phyloP scores from a whole-genome alignment of 2,329 filamentous ascomycete species.

The Trichoderma simmonsii region DNA sequence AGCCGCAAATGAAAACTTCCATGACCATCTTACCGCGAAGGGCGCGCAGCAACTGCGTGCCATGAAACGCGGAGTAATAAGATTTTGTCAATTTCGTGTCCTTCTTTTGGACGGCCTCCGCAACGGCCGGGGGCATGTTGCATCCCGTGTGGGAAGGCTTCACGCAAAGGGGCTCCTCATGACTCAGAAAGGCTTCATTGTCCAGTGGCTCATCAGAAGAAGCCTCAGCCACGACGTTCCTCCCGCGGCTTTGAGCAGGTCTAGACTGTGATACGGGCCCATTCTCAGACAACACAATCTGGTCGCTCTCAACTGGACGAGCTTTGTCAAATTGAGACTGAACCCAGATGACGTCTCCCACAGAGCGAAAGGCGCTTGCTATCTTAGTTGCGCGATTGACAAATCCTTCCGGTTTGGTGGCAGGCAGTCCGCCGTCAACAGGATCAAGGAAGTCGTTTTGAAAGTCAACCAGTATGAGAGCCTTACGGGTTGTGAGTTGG shows the following conservation, averaged over 20 bases:
- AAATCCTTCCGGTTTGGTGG: slow-evolving; percentile 62
- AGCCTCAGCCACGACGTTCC: not conserved
- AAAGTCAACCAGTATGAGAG: slow-evolving; percentile 78
- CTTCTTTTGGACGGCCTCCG: slow-evolving; percentile 42
- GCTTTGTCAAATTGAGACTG: slow-evolving; percentile 68
- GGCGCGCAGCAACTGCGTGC: slow-evolving; percentile 68
- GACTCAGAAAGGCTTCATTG: slow-evolving; percentile 47
- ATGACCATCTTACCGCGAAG: slow-evolving; percentile 84
- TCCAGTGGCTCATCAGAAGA: slow-evolving; percentile 23
- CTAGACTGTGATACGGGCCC: slow-evolving; percentile 20
- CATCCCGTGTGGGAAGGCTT: slow-evolving; percentile 43
- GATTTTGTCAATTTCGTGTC: slow-evolving; percentile 63
- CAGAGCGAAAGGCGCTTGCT: slow-evolving; percentile 68
- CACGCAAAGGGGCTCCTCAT: slow-evolving; percentile 42
- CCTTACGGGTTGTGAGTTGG: slow-evolving; percentile 58
- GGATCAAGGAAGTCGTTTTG: slow-evolving; percentile 81
- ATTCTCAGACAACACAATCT: slow-evolving; percentile 45
- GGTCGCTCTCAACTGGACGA: slow-evolving; percentile 53
- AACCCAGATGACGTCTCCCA: slow-evolving; percentile 77
- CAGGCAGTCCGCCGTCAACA: slow-evolving; percentile 62
- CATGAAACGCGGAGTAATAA: slow-evolving; percentile 84
- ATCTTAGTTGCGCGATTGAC: slow-evolving; percentile 64
- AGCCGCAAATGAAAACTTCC: slow-evolving; percentile 84
- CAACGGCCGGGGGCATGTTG: slow-evolving; percentile 44
- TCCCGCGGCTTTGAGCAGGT: slow-evolving; percentile 21